Evolutionary conservation across 1,284 basidiomycete genomes (phyloP).

Genomic region (Ustilago xerochloae): DNA sequence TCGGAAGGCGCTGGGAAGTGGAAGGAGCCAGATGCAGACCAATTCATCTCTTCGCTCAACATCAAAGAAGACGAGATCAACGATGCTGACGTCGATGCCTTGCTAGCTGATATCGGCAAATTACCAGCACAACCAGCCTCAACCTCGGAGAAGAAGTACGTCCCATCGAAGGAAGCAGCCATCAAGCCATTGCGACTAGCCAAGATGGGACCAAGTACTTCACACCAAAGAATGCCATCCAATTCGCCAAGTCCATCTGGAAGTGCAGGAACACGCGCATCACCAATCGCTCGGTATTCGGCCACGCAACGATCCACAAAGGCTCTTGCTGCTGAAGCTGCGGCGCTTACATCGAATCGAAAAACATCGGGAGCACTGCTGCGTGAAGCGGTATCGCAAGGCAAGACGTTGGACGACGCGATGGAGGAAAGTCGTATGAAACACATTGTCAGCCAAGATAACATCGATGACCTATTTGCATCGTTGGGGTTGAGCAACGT

Average conservation of each 20-base stretch:
- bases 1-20: conserved; percentile 51
- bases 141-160: conserved; percentile 29
- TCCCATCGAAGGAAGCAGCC: conserved; percentile 52
- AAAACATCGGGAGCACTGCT: conserved; percentile 47
- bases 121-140: conserved; percentile 11
- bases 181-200: conserved; percentile 59
- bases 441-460: conserved; percentile 48
- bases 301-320: conserved; percentile 42
- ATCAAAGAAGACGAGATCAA: conserved; percentile 54
- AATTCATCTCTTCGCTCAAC: conserved; percentile 56
- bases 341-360: conserved; percentile 47
- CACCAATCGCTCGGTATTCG: conserved; percentile 44
- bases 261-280: conserved; percentile 16
- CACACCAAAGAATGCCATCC: conserved; percentile 23
- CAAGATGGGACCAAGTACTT: conserved; percentile 46
- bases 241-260: conserved; percentile 16
- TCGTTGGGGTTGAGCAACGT: conserved; percentile 60
- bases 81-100: conserved; percentile 54
- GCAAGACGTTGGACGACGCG: conserved; percentile 48
- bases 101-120: conserved; percentile 38
- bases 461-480: conserved; percentile 61
- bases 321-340: conserved; percentile 58
- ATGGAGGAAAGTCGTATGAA: conserved; percentile 46
- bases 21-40: conserved; percentile 53
- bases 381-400: conserved; percentile 47